Base-by-base conservation (phyloP, 192 early-diverging fungal species). In the Podila clonocystis region DNA sequence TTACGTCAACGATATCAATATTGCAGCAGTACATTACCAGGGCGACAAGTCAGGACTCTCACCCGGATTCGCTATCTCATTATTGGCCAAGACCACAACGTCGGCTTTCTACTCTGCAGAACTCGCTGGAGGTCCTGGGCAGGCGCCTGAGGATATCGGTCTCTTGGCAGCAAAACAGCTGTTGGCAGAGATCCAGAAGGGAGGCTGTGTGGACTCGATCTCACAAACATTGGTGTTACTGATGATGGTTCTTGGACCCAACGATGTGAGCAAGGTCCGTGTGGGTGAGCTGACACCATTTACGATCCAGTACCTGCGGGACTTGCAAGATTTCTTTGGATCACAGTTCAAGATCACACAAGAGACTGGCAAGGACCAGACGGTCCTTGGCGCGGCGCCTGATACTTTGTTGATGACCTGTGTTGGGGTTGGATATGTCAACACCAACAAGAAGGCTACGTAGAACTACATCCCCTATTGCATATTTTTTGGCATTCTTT, bases 11-110 rank as follows among this genome's bases (percentile, higher is more conserved):
- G 97, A 99, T 78, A 94, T 99, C 38, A 98, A 97, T 76, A 92
- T 99, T 63, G 98, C 97, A 84, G 97, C 98, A 29, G 98, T 98
- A 85, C 95, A 97, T 58, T 98, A 94, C 82, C 96, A 97, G 76
- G 97, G 98, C n/a, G 93, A 91, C 9, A 96, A 99, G 69, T 92
- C 93, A 20, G 97, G 98, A 38, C 82, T 92, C 71, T 96, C 93
- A 52, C 97, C 98, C 20, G 98, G 97, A 9, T 99, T 97, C 75
- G 96, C 92, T 2, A 83, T 97, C 28, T 93, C 93, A 29, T 82
- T 99, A 50, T 96, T 99, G 5, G 97, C 97, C 8, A 97, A 98
- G 83, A 91, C 94, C 6, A 97, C 93, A 0, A 96, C 94, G 0
- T 93, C 93, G 3, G 93, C 82, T 3, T 85, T 97, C 52, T 84